Conservation (phyloP, 345 rosid genomes). For the Aurinia saxatilis region DNA sequence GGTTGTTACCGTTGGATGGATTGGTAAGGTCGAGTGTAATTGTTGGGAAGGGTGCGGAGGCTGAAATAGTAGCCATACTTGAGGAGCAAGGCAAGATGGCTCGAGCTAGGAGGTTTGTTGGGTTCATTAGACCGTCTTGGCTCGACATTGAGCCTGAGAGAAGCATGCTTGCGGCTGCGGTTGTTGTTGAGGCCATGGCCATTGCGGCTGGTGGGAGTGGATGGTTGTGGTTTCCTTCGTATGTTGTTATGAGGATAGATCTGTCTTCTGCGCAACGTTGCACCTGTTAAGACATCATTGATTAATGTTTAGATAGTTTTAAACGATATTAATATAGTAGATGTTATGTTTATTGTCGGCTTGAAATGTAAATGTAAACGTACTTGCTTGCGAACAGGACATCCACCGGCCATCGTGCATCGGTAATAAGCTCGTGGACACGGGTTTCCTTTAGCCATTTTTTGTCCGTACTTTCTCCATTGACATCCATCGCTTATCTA, state of each 20-base stretch:
- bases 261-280: conserved; percentile 97
- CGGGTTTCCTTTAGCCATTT: conserved; percentile 98
- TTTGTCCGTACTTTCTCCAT: conserved; percentile 97
- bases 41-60: conserved; percentile 97
- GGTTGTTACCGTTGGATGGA: conserved; percentile 31
- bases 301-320: not conserved
- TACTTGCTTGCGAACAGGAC: conserved; percentile 97
- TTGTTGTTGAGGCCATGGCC: conserved; percentile 98
- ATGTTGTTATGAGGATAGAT: conserved; percentile 82
- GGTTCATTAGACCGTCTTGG: conserved; percentile 80
- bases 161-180: conserved; percentile 87
- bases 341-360: not conserved
- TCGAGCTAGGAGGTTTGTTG: conserved; percentile 77
- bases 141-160: conserved; percentile 97
- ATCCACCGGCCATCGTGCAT: conserved; percentile 89
- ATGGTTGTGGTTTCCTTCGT: conserved; percentile 95
- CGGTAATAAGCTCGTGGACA: conserved; percentile 95
- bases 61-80: conserved; percentile 93
- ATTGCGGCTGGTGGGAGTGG: conserved; percentile 98
- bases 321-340: too few relatives aligned
- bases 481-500: conserved; percentile 91
- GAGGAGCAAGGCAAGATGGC: conserved; percentile 89
- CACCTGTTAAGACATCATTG: conserved; percentile 38
- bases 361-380: not conserved
- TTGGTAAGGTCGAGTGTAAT: conserved; percentile 84